Conservation (phyloP, 163 green algal genomes). For the Trebouxiophyceae sp. region DNA sequence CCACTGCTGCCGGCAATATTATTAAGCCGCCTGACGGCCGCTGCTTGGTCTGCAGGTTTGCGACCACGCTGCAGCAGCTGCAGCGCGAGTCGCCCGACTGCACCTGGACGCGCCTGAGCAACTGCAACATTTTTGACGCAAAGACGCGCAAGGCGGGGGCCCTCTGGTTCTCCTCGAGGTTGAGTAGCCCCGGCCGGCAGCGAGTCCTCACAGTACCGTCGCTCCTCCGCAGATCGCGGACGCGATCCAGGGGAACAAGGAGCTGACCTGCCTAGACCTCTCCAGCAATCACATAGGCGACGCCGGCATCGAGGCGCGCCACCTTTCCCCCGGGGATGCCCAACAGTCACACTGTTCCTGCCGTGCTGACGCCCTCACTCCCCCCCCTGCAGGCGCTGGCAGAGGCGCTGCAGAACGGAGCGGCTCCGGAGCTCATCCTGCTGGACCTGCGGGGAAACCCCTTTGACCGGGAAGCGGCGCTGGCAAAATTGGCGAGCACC, state of each 20-base stretch:
- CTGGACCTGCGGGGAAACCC: slow-evolving; percentile 64
- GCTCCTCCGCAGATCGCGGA: slow-evolving; percentile 39
- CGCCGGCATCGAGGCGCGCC: slow-evolving; percentile 26
- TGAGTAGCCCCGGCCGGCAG: not conserved
- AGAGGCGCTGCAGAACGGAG: slow-evolving; percentile 30
- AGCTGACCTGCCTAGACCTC: slow-evolving; percentile 59
- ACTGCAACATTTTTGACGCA: slow-evolving; percentile 40
- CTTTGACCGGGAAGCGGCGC: too few species aligned
- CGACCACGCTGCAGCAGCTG: slow-evolving; percentile 14
- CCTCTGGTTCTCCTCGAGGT: not conserved
- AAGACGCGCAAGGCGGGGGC: slow-evolving; percentile 40
- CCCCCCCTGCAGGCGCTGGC: slow-evolving; percentile 37
- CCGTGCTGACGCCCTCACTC: too few species aligned
- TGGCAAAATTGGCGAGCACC: too few species aligned
- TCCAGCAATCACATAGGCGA: slow-evolving; percentile 55
- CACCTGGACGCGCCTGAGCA: slow-evolving; percentile 52
- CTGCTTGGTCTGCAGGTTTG: slow-evolving; percentile 3
- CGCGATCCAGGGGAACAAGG: slow-evolving; percentile 45
- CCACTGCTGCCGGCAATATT: too few species aligned
- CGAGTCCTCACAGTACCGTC: not conserved
- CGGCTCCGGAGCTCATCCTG: slow-evolving; percentile 55
- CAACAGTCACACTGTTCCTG: too few species aligned
- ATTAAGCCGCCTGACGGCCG: too few species aligned
- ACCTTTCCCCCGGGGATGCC: not conserved
- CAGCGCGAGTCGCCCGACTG: slow-evolving; percentile 26